Evolutionary conservation across 139 green algal species (phyloP).

Genomic region (Protoeuglena noctilucae): DNA sequence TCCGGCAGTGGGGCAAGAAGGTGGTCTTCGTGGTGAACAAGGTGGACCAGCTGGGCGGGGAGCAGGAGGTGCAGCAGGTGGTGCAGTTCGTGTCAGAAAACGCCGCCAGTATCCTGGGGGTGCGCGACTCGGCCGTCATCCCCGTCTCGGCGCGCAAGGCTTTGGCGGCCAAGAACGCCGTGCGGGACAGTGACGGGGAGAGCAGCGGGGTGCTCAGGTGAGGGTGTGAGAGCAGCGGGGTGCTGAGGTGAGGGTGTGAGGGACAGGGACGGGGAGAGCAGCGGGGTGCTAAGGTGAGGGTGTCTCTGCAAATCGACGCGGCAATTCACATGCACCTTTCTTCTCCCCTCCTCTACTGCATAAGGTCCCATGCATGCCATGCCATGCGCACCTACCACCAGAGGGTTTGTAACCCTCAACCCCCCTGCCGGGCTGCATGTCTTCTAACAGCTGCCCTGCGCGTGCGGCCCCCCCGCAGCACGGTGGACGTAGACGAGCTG

Average conservation of each 20-base stretch:
- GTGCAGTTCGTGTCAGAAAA: conserved; percentile 59
- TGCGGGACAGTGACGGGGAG: background rate
- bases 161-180: conserved; percentile 39
- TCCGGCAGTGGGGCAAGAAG: conserved; percentile 91
- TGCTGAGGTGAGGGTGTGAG: background rate
- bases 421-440: conserved; percentile 47
- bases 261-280: too few species aligned
- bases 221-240: too few species aligned
- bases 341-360: background rate
- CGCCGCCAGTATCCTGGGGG: conserved; percentile 35
- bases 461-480: background rate
- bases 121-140: conserved; percentile 37
- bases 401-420: conserved; percentile 26
- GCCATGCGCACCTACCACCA: conserved; percentile 14
- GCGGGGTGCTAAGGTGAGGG: background rate
- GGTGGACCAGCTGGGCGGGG: conserved; percentile 53
- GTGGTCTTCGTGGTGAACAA: conserved; percentile 98
- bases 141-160: conserved; percentile 35
- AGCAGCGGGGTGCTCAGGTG: conserved; percentile 5
- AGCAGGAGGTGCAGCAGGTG: conserved; percentile 50
- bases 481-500: conserved; percentile 8
- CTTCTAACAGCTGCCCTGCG: conserved; percentile 13
- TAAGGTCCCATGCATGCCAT: conserved; percentile 9
- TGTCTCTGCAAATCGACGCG: conserved; percentile 6
- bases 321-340: conserved; percentile 4